Evolutionary conservation across 176 grass and related monocot genomes (phyloP).

Genomic region (Olyra latifolia): DNA sequence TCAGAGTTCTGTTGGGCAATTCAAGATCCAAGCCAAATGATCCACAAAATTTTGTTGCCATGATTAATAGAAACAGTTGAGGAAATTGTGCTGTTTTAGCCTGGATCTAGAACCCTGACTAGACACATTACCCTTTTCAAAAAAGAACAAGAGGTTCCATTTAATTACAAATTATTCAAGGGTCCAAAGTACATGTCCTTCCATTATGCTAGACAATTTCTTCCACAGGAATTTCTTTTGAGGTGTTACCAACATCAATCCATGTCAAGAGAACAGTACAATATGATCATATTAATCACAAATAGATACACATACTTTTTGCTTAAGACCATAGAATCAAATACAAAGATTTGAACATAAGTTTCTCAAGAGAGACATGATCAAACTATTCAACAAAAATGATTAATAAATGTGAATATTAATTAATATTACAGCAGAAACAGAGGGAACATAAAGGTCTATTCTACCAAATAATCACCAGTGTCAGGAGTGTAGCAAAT

Average conservation of each 20-base stretch:
- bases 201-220: neutral
- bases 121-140: neutral
- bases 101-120: neutral
- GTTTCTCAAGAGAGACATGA: neutral
- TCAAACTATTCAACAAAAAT: neutral
- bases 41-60: neutral
- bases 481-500: neutral
- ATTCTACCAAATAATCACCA: slow-evolving; percentile 17
- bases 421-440: neutral
- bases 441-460: neutral
- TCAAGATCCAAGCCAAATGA: neutral
- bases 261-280: neutral
- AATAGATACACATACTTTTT: neutral
- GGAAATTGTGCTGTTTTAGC: neutral
- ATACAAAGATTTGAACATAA: neutral
- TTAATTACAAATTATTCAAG: neutral
- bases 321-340: neutral
- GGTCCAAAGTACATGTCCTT: neutral
- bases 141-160: neutral
- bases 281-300: neutral
- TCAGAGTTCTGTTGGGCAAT: neutral
- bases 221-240: neutral
- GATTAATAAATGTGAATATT: neutral
- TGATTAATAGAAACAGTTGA: neutral
- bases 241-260: neutral